These are phyloP conservation scores for Boletus eberwhitei DNA, from an alignment of 768 basidiomycete species.

Conservation along the genomic window DNA sequence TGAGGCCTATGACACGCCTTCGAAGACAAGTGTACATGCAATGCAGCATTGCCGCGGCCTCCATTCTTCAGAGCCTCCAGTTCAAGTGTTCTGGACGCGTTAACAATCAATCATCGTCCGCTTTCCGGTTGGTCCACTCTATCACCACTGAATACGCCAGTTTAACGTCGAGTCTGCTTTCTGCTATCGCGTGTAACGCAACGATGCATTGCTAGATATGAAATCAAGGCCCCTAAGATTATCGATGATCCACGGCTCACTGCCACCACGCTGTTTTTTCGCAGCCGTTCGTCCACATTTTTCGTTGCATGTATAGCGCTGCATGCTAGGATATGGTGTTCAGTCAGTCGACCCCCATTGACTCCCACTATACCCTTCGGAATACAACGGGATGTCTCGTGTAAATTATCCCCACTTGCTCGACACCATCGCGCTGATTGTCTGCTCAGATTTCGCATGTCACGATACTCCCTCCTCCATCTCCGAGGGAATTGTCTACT, in stretches of 20 bases:
- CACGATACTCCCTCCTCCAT: constrained; percentile 7
- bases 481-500: constrained; percentile 19
- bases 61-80: constrained; percentile 12
- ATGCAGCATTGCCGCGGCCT: constrained; percentile 7
- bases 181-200: constrained; percentile 15
- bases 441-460: background rate
- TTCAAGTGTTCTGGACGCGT: constrained; percentile 1
- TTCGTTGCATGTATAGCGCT: constrained; percentile 3
- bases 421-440: background rate
- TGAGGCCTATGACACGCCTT: constrained; percentile 8
- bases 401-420: constrained; percentile 4
- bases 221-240: constrained; percentile 26
- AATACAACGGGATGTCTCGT: constrained; percentile 2
- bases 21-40: constrained; percentile 11
- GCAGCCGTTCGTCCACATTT: constrained; percentile 13
- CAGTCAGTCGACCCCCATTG: constrained; percentile 4
- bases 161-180: constrained; percentile 5
- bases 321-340: background rate
- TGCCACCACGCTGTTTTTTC: constrained; percentile 5
- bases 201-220: constrained; percentile 26
- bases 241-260: constrained; percentile 15
- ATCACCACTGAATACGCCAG: constrained; percentile 19
- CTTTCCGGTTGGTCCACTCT: constrained; percentile 14
- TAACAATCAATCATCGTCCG: background rate
- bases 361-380: background rate